These are phyloP conservation scores for Blastobotrys muscicola DNA, from an alignment of 805 yeast genomes.

Conservation along the genomic window DNA sequence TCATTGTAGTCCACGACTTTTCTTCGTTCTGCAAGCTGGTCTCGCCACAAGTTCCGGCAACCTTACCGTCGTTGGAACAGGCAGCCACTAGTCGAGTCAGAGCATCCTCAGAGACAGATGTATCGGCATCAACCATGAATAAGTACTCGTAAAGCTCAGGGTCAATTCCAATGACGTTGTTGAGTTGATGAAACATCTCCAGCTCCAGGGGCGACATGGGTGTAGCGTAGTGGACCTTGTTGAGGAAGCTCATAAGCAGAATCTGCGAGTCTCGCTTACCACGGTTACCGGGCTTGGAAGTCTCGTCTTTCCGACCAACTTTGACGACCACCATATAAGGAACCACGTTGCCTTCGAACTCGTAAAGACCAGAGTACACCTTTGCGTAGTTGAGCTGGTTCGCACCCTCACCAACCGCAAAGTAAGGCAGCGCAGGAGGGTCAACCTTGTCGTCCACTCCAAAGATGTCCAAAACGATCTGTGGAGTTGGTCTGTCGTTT, in stretches of 20 bases:
- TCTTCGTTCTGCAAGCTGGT: slow-evolving; percentile 49
- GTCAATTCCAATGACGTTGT: slow-evolving; percentile 51
- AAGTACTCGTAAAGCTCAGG: slow-evolving; percentile 49
- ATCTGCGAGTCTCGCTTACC: slow-evolving; percentile 60
- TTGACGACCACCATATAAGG: slow-evolving; percentile 47
- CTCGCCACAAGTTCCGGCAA: slow-evolving; percentile 57
- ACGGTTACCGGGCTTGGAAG: slow-evolving; percentile 46
- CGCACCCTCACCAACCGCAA: slow-evolving; percentile 51
- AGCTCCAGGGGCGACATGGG: slow-evolving; percentile 52
- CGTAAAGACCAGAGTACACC: slow-evolving; percentile 54
- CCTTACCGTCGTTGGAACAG: slow-evolving; percentile 47
- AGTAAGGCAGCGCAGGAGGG: slow-evolving; percentile 43
- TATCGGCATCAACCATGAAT: slow-evolving; percentile 58
- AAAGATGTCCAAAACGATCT: slow-evolving; percentile 38
- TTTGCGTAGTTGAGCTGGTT: slow-evolving; percentile 53
- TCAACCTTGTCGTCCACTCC: slow-evolving; percentile 40
- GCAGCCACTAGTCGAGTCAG: slow-evolving; percentile 48
- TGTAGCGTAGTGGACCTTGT: slow-evolving; percentile 47
- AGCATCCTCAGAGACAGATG: slow-evolving; percentile 44
- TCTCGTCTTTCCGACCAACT: slow-evolving; percentile 48
- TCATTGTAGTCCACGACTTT: slow-evolving; percentile 46
- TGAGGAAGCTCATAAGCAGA: slow-evolving; percentile 47
- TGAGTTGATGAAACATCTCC: slow-evolving; percentile 43
- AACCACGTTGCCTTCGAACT: slow-evolving; percentile 43
- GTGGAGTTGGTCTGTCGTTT: slow-evolving; percentile 47